Percentiles rank a stretch among this genome's conserved stretches.
Conservation (phyloP, 75 land plant genomes). For the Selaginella moellendorffii region DNA sequence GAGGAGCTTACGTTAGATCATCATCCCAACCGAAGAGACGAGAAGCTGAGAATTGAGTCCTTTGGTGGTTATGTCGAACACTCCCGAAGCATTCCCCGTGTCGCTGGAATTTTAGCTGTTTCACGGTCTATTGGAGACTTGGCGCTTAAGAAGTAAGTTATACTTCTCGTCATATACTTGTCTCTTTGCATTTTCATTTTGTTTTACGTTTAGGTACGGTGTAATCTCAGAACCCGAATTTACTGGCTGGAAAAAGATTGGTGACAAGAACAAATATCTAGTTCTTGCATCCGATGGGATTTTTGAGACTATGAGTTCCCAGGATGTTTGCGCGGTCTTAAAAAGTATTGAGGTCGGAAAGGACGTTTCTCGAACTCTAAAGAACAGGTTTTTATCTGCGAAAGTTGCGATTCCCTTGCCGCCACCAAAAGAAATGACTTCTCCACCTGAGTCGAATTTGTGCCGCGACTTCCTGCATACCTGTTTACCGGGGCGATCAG, state of each 20-base stretch:
- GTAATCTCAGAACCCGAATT: slow-evolving; percentile 5
- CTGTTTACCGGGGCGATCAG: neutral
- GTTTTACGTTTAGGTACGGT: neutral
- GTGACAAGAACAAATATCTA: neutral
- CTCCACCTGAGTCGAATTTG: too few species aligned
- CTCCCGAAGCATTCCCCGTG: neutral
- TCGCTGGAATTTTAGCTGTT: slow-evolving; percentile 2
- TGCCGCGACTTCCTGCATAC: too few species aligned
- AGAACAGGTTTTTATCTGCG: neutral
- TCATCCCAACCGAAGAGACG: neutral
- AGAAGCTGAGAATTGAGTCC: neutral
- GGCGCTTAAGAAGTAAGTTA: neutral
- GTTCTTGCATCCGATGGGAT: slow-evolving; percentile 2
- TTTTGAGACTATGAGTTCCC: neutral
- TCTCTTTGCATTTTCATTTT: neutral
- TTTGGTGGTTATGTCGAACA: neutral
- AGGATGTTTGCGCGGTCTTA: slow-evolving; percentile 9
- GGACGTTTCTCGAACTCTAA: neutral
- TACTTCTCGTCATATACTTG: neutral
- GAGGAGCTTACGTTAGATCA: neutral
- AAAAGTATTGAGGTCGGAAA: neutral
- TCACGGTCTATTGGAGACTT: slow-evolving; percentile 5
- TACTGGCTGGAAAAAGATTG: neutral
- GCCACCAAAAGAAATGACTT: neutral
- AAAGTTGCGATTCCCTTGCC: neutral